Base-by-base conservation (phyloP, 345 rosid species). In the Laguncularia racemosa region DNA sequence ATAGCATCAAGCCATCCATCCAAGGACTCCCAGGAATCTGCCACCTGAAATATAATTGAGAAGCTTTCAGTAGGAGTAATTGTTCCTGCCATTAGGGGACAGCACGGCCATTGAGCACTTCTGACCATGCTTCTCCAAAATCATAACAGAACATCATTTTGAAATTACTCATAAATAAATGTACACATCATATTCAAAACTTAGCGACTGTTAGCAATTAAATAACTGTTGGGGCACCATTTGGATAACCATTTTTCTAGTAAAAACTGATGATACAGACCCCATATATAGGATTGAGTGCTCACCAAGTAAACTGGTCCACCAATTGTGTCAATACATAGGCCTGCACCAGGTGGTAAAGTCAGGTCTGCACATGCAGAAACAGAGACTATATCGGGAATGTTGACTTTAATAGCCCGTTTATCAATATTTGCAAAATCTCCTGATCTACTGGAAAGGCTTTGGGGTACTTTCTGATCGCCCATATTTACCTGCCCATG, bases 1-100 rank as follows among this genome's bases (percentile, higher is more conserved):
- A 88, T 81, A 4, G 97, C 97, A 65, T 95, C 99, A 0, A 90
- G 81, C 97, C 99, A 95, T 63, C 97, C 98, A 69, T 86, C 96
- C 33, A 90, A 76, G 20, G 84, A 79, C 74, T 90, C 99, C 99
- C 97, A 85, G 7, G 95, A 84, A 55, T 90, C 99, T 26, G 97
- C 99, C 61, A 95, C 81, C 99, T 93, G 80, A 56, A 72, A 20
- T 40, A 53, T 40, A 48, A 66, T 52, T 20, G 56, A 52, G 50
- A 46, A 54, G 20, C 10, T 47, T 12, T n/a, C 55, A 66, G 46
- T 52, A 50, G 60, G 44, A 16, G 17, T 18, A 46, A 44, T 19
- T 13, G 44, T 14, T 16, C 14, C 9, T 6, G 40, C 40, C 40
- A 33, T 33, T 33, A 33, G 40, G 1, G 7, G 40, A 33, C 9